A percentile compares a stretch with the other conserved stretches of the same genome.
Conservation (phyloP, 2,329 filamentous ascomycete genomes). For the Stagonosporopsis cucurbitacearum region DNA sequence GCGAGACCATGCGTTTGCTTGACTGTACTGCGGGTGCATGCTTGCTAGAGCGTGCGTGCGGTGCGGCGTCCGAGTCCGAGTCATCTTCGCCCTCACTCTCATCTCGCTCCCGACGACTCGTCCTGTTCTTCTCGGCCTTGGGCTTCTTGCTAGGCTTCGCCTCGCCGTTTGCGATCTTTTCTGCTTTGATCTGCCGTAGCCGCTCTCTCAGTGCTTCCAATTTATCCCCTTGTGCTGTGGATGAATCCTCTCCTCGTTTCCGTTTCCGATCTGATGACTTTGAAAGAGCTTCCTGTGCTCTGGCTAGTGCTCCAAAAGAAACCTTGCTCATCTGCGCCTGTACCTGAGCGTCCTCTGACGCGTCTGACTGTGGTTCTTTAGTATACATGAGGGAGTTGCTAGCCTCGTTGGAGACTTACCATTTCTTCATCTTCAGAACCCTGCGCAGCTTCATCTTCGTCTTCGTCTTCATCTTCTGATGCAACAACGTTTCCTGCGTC, state of each 20-base stretch:
- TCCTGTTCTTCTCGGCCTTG: constrained; percentile 18
- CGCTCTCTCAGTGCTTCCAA: constrained; percentile 54
- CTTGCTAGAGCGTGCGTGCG: constrained; percentile 70
- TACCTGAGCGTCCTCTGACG: constrained; percentile 51
- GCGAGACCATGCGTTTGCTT: constrained; percentile 82
- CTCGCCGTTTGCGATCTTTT: constrained; percentile 41
- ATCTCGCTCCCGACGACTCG: constrained; percentile 30
- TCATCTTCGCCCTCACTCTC: constrained; percentile 41
- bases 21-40: constrained; percentile 86
- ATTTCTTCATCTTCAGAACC: constrained; percentile 36
- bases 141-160: constrained; percentile 25
- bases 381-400: not conserved
- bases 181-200: constrained; percentile 53
- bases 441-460: constrained; percentile 25
- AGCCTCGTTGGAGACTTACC: constrained; percentile 15
- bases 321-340: constrained; percentile 63
- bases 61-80: constrained; percentile 43
- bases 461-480: constrained; percentile 45
- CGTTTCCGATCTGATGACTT: constrained; percentile 48
- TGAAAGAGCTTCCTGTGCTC: constrained; percentile 76
- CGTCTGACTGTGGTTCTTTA: constrained; percentile 35
- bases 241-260: constrained; percentile 51
- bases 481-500: constrained; percentile 43
- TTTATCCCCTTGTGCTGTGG: constrained; percentile 54
- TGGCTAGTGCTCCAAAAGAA: constrained; percentile 88